Conservation (phyloP, 2,329 filamentous ascomycete species). For the Pochonia chlamydosporia region DNA sequence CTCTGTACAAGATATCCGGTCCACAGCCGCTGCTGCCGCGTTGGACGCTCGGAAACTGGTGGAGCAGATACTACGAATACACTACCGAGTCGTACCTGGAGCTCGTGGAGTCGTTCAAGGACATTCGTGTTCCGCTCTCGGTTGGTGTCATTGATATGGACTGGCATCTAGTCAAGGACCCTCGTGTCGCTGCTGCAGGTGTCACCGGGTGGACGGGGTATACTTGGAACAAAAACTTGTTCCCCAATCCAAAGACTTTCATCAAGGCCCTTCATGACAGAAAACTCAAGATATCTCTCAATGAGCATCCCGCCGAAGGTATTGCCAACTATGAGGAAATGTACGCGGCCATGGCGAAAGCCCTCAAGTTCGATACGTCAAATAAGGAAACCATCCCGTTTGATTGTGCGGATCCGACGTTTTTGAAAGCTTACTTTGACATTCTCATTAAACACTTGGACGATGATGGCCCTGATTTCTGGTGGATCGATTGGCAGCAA, state of each 20-base stretch:
- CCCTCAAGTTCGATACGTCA: constrained; percentile 43
- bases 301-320: constrained; percentile 58
- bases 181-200: constrained; percentile 39
- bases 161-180: constrained; percentile 52
- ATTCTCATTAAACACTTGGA: constrained; percentile 52
- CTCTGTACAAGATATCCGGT: constrained; percentile 51
- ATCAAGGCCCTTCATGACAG: constrained; percentile 43
- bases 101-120: constrained; percentile 50
- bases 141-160: constrained; percentile 62
- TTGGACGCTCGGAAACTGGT: constrained; percentile 60
- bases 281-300: constrained; percentile 49
- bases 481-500: constrained; percentile 67
- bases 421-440: constrained; percentile 53
- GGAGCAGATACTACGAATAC: constrained; percentile 58
- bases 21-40: constrained; percentile 49
- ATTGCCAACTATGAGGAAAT: constrained; percentile 50
- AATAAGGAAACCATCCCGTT: constrained; percentile 47
- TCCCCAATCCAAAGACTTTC: constrained; percentile 50
- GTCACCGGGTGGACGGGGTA: constrained; percentile 37
- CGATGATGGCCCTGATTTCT: constrained; percentile 53
- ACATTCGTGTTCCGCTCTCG: constrained; percentile 46
- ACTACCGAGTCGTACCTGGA: constrained; percentile 47
- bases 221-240: constrained; percentile 26
- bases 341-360: constrained; percentile 48
- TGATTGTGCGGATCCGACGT: constrained; percentile 46